Evolutionary conservation across 2,329 filamentous ascomycete species (phyloP).

Genomic region (Aaosphaeria pasadenensis): DNA sequence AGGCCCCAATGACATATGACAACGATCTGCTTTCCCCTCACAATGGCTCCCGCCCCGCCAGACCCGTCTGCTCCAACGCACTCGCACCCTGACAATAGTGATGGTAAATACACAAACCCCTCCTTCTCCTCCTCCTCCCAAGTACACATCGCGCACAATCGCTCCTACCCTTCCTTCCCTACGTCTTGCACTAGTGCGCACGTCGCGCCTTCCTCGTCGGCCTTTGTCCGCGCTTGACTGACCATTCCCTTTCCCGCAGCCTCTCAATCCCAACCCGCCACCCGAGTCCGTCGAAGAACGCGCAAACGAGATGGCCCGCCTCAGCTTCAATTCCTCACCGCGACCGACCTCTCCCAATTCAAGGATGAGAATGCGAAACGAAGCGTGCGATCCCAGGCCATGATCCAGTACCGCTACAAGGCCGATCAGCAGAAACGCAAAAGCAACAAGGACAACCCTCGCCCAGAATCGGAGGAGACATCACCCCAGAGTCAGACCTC

Average conservation of each 20-base stretch:
- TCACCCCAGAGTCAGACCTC: neutral
- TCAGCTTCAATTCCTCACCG: conserved; percentile 29
- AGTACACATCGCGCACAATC: too few relatives aligned
- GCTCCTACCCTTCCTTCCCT: too few relatives aligned
- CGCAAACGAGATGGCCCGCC: conserved; percentile 22
- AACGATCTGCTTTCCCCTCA: too few relatives aligned
- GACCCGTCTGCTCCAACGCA: too few relatives aligned
- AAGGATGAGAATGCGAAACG: conserved; percentile 22
- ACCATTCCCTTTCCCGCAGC: neutral
- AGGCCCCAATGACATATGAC: too few relatives aligned
- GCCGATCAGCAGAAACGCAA: conserved; percentile 9
- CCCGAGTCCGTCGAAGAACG: conserved; percentile 10
- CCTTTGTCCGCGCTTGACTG: too few relatives aligned
- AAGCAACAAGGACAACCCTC: neutral
- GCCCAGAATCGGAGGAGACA: conserved; percentile 1
- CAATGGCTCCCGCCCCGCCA: too few relatives aligned
- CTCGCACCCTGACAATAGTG: too few relatives aligned
- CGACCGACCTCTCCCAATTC: conserved; percentile 30
- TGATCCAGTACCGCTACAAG: conserved; percentile 27
- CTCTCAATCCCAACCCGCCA: neutral
- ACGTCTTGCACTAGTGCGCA: too few relatives aligned
- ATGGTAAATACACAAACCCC: too few relatives aligned
- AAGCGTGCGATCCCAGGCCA: conserved; percentile 32
- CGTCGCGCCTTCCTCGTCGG: too few relatives aligned
- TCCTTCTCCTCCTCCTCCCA: too few relatives aligned